Base-by-base conservation (phyloP, 495 filamentous ascomycete genomes). In the Neurospora tetrasperma region DNA sequence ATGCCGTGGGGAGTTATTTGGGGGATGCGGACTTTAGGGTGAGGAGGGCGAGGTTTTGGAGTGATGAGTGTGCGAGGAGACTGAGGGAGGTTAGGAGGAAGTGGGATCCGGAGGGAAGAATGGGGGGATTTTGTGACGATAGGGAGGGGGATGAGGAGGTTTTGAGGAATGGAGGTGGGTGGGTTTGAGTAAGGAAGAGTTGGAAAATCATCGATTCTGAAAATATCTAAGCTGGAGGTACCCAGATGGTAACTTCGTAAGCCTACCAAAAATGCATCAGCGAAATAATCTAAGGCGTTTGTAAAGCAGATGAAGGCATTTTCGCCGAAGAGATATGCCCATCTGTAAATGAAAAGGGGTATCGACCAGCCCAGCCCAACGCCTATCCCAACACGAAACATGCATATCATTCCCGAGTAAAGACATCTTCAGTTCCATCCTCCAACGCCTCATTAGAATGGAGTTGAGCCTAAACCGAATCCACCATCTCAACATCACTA, bases 11-110 rank as follows among this genome's bases (percentile, higher is more conserved):
- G 10, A 82, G 84, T 31, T 89, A 88, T 73, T 74, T 87, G 7
- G 86, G 87, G 3, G 86, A 89, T 73, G 82, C 83, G 1, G 87
- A 88, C 72, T 87, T 87, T 70, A 81, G 83, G 68, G 70, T 75
- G 4, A 78, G 85, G 40, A 78, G 75, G 69, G 83, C 84, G 5
- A 82, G 75, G 76, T 87, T 82, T 73, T 88, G 86, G 85, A 78
- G 75, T 10, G 81, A 81, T 8, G 76, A 80, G 43, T 71, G 80
- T 20, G 83, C 73, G 3, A 70, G 73, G 38, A 80, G 70, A 44
- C 31, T 86, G 69, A 80, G 75, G 78, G 73, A 78, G 7, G 75
- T 88, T 39, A 81, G 84, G 46, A 74, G 75, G 72, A 79, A 76
- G 69, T 87, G 85, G 84, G 86, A 87, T 78, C 82, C 80, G 3